Conservation (phyloP, 495 filamentous ascomycete species). For the Neurospora discreta region DNA sequence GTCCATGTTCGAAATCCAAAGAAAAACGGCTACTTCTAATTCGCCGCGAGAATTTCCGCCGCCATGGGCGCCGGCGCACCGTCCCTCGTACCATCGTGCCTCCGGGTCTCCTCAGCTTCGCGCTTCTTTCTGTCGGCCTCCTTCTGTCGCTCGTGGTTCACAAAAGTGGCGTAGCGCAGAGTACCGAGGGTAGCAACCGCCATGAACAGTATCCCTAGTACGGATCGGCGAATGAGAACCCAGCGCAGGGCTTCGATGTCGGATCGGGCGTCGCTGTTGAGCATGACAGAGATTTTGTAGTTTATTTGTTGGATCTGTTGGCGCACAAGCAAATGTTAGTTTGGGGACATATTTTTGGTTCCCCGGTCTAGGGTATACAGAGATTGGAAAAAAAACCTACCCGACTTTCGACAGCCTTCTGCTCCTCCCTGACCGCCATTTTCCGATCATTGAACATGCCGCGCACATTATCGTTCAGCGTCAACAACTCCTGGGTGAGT, state of each 20-base stretch:
- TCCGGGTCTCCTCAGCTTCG: conserved; percentile 23
- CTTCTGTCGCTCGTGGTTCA: conserved; percentile 29
- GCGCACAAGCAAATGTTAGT: not conserved
- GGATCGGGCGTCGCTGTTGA: conserved; percentile 78
- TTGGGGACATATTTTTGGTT: not conserved
- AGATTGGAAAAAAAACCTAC: conserved; percentile 29
- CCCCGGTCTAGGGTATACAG: not conserved
- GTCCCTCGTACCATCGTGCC: conserved; percentile 27
- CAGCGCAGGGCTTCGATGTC: conserved; percentile 86
- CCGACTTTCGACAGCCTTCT: conserved; percentile 65
- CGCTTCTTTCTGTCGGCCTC: conserved; percentile 24
- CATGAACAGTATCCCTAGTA: conserved; percentile 63
- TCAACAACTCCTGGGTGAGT: conserved; percentile 65
- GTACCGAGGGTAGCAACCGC: conserved; percentile 35
- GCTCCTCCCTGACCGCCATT: conserved; percentile 80
- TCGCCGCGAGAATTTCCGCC: conserved; percentile 36
- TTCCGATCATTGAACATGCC: conserved; percentile 94
- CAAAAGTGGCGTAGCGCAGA: conserved; percentile 37
- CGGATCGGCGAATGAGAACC: conserved; percentile 79
- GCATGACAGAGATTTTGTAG: conserved; percentile 79
- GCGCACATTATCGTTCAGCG: conserved; percentile 79
- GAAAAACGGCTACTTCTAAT: conserved; percentile 8
- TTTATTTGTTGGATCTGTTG: conserved; percentile 77
- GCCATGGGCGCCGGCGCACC: conserved; percentile 26
- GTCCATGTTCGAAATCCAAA: not conserved